A percentile compares a stretch with the other conserved stretches of the same genome.
Evolutionary conservation across 495 filamentous ascomycete genomes (phyloP).

Genomic region (Hypoxylon trugodes): DNA sequence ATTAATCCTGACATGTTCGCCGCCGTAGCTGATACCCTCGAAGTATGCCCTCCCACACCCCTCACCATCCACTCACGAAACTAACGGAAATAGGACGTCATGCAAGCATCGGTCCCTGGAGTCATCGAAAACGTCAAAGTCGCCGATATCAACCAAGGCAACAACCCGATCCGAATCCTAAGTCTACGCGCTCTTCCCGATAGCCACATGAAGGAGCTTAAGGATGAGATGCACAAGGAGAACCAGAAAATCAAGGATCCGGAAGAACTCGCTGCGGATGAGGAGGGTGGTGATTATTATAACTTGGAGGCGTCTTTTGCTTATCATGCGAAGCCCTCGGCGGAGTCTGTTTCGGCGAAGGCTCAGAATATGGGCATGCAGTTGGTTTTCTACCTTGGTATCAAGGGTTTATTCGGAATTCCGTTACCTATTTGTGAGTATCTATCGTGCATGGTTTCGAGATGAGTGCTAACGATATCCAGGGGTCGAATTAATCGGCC

Average conservation of each 20-base stretch:
- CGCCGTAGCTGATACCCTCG: constrained; percentile 61
- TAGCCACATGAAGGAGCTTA: constrained; percentile 77
- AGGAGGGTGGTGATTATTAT: constrained; percentile 93
- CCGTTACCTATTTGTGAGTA: constrained; percentile 78
- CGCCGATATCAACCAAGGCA: constrained; percentile 94
- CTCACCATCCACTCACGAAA: constrained; percentile 20
- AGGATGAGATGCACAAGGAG: constrained; percentile 77
- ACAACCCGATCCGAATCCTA: constrained; percentile 88
- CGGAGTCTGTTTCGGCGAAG: constrained; percentile 72
- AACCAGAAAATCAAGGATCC: constrained; percentile 84
- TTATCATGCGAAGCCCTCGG: constrained; percentile 85
- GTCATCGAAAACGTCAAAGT: constrained; percentile 94
- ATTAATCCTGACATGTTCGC: constrained; percentile 94
- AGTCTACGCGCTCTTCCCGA: constrained; percentile 90
- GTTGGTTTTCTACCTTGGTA: constrained; percentile 88
- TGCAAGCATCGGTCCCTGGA: constrained; percentile 91
- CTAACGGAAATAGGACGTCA: constrained; percentile 76
- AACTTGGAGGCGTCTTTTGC: constrained; percentile 94
- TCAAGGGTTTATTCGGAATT: constrained; percentile 86
- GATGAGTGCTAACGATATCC: constrained; percentile 23
- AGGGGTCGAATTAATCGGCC: constrained; percentile 79
- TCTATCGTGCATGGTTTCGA: background rate
- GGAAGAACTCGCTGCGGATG: constrained; percentile 85
- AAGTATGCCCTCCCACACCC: constrained; percentile 35
- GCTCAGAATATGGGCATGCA: constrained; percentile 96